Conservation (phyloP, 345 rosid species). For the Garcia nutans region DNA sequence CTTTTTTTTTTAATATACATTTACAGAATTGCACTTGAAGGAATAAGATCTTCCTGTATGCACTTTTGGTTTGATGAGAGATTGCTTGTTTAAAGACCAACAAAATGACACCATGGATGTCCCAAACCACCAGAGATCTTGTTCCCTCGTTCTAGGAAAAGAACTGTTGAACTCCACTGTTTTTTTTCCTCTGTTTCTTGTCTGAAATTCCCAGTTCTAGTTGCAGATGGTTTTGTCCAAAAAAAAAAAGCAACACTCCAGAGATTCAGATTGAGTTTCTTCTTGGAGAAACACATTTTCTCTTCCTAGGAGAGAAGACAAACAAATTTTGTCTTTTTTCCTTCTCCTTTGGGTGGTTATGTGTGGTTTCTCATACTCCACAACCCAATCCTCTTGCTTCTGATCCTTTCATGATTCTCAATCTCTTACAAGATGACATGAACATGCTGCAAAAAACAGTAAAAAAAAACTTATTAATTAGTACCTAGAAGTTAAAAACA, state of each 20-base stretch:
- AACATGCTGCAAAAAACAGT: slow-evolving; percentile 65
- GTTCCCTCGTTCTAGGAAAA: slow-evolving; percentile 19
- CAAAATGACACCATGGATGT: slow-evolving; percentile 23
- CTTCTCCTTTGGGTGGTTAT: slow-evolving; percentile 18
- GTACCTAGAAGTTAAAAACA: background rate
- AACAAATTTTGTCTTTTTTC: background rate
- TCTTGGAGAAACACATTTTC: slow-evolving; percentile 32
- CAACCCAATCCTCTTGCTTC: slow-evolving; percentile 75
- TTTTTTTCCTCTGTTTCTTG: slow-evolving; percentile 10
- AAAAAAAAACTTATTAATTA: slow-evolving; percentile 17
- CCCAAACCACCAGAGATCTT: slow-evolving; percentile 22
- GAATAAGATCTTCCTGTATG: slow-evolving; percentile 15
- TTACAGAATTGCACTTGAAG: slow-evolving; percentile 26
- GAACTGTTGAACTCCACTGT: slow-evolving; percentile 13
- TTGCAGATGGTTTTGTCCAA: background rate
- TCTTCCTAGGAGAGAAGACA: slow-evolving; percentile 15
- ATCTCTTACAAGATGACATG: slow-evolving; percentile 71
- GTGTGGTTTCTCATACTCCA: slow-evolving; percentile 40
- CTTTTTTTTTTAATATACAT: slow-evolving; percentile 1
- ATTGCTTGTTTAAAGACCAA: slow-evolving; percentile 6
- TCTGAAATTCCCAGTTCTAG: slow-evolving; percentile 17
- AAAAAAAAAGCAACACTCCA: background rate
- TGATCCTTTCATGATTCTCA: slow-evolving; percentile 84
- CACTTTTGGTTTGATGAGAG: slow-evolving; percentile 27
- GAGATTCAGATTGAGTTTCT: slow-evolving; percentile 23